Evolutionary conservation across 1,139 yeast genomes (phyloP), one percentile per base, ranked within the genome.

Genomic region (Keqinozyma sinolaborantium): DNA sequence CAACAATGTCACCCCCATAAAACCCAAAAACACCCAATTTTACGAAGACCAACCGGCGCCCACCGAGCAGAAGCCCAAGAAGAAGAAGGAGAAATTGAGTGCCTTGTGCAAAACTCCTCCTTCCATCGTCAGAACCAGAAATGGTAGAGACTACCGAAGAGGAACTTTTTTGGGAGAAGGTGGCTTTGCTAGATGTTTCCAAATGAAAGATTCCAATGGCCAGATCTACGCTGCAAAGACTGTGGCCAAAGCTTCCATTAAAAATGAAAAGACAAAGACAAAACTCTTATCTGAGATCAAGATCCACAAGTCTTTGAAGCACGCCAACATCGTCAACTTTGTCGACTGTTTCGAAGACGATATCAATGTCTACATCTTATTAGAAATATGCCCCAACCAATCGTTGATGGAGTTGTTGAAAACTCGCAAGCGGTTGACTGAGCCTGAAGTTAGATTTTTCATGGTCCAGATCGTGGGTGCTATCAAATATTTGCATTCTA

Each of bases 161-260:
- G 97, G 97, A 3, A 73, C 73, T 38, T 88, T 90, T 47, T 68
- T 94, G 24, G 99, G 99, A 20, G 98, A 88, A 65, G 99, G 99
- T 37, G 99, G 99, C 0, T 94, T 94, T 68, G 99, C 98, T 13
- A 79, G 98, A 54, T 94, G 98, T 57, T 94, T 94, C 64, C 97
- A 92, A 58, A 94, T 94, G 72, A 86, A 84, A 54, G 95, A 87
- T 56, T 83, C 90, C 40, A 70, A 76, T 40, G 97, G 97, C 24
- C 78, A 80, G 51, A 75, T 87, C 3, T 92, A 73, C 60, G 99
- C 98, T 18, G 99, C 99, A 23, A 94, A 94, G 53, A 94, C 98
- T 0, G 95, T 94, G 27, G 98, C 99, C 31, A 94, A 92, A 60
- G 90, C 90, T 1, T 87, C 97, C 12, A 83, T 94, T 44, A 84